Evolutionary conservation across 1,284 basidiomycete genomes (phyloP), one percentile per base, ranked within the genome.

Genomic region (Pyrrhoderma lamaoense): DNA sequence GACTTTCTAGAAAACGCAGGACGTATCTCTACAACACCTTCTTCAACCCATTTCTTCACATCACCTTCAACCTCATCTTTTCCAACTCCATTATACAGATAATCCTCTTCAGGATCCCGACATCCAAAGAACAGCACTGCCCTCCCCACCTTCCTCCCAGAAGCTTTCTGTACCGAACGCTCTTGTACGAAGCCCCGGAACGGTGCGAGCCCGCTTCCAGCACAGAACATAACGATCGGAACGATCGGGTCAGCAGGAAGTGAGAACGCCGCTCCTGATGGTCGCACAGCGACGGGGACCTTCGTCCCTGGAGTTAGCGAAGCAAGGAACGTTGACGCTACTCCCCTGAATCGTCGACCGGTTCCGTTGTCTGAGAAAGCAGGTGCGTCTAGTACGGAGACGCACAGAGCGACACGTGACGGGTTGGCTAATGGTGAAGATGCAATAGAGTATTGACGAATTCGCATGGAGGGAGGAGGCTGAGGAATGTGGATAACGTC

Each of bases 131-230:
- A 77, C 42, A 77, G 62, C 27, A 76, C 58, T 25, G 66, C 67
- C 49, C 65, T 63, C 21, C 69, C 73, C 9, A 76, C 69, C 16
- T 69, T 64, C 14, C 74, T 63, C 0, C 75, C 75, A 4, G 71
- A 68, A 44, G 64, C 60, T 59, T 69, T 71, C 62, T 77, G 74
- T 54, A 68, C 61, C 14, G 74, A 74, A 14, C 75, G 70, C 58
- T 78, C 76, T 58, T 76, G 72, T 37, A 79, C 65, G 64, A 79
- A 79, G 1, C 74, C 75, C 39, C 74, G 68, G 70, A 79, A 75
- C 1, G 76, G 76, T 5, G 76, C 72, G 19, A 79, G 57, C 0
- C 76, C 76, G 2, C 72, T 69, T 7, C 76, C 76, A 18, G 73
- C 72, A 23, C 70, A 71, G 60, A 75, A 74, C 66, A 77, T 70